These are phyloP conservation scores for Sporothrix phasma DNA, from an alignment of 2,329 filamentous ascomycete species.

Conservation along the genomic window DNA sequence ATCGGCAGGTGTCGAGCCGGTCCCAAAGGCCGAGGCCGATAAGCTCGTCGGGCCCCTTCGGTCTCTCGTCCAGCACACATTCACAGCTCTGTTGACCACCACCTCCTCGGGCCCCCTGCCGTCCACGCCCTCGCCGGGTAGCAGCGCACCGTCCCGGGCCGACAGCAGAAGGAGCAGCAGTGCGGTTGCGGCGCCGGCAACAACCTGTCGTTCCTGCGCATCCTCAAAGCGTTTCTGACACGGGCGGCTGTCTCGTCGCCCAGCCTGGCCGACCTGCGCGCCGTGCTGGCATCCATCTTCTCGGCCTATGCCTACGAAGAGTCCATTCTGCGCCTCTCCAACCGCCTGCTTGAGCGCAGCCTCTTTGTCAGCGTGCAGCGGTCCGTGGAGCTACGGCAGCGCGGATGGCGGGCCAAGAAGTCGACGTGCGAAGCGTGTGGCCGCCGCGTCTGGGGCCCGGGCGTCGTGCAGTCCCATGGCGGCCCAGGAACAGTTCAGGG, in stretches of 20 bases:
- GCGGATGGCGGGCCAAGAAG: conserved; percentile 79
- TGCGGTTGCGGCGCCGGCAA: conserved; percentile 27
- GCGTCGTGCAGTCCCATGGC: conserved; percentile 48
- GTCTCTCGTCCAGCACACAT: conserved; percentile 76
- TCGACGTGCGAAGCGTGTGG: conserved; percentile 84
- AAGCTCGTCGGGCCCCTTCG: conserved; percentile 60
- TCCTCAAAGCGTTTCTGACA: conserved; percentile 79
- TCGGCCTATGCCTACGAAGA: conserved; percentile 93
- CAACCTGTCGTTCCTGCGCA: conserved; percentile 76
- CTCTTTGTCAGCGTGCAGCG: conserved; percentile 75
- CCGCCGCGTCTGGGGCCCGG: conserved; percentile 77
- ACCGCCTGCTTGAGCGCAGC: conserved; percentile 77
- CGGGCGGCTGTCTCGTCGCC: conserved; percentile 74
- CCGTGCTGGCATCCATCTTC: conserved; percentile 81
- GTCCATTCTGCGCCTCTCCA: conserved; percentile 75
- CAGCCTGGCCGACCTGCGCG: conserved; percentile 75
- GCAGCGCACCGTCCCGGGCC: neutral
- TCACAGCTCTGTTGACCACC: conserved; percentile 68
- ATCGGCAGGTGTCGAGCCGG: neutral
- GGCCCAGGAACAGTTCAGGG: neutral
- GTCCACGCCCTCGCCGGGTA: neutral
- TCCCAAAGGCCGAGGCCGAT: conserved; percentile 36
- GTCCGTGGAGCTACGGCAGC: conserved; percentile 63
- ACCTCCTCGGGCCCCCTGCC: conserved; percentile 9
- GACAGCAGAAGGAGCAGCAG: conserved; percentile 24